These are phyloP conservation scores for Botrytis aclada DNA, from an alignment of 2,329 filamentous ascomycete species.

Conservation along the genomic window DNA sequence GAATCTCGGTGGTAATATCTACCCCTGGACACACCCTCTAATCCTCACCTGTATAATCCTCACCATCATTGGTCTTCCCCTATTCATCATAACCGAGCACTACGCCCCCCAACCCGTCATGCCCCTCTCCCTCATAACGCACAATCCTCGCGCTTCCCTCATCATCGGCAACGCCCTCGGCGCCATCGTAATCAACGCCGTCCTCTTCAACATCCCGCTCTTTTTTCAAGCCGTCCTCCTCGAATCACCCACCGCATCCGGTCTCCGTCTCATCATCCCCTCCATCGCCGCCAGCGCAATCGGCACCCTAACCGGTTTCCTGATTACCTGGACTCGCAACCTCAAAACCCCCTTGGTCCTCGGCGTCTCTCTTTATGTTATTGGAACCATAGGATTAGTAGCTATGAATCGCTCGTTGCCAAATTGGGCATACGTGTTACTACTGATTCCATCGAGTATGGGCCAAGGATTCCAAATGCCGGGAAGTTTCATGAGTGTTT, in stretches of 20 bases:
- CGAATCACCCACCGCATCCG: conserved; percentile 65
- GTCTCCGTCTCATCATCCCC: conserved; percentile 67
- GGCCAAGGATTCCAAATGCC: conserved; percentile 65
- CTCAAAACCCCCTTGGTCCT: conserved; percentile 57
- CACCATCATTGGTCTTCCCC: conserved; percentile 47
- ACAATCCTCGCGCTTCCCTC: conserved; percentile 53
- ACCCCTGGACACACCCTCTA: conserved; percentile 60
- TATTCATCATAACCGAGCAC: conserved; percentile 53
- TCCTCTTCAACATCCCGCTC: conserved; percentile 63
- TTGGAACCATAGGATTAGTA: conserved; percentile 51
- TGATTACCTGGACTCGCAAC: conserved; percentile 57
- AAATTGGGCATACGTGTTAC: conserved; percentile 51
- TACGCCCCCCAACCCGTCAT: conserved; percentile 55
- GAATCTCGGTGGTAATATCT: conserved; percentile 61
- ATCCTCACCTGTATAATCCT: conserved; percentile 51
- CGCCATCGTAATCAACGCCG: conserved; percentile 52
- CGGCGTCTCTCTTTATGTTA: conserved; percentile 48
- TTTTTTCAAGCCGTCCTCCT: conserved; percentile 76
- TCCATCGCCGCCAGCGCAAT: conserved; percentile 53
- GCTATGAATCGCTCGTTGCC: conserved; percentile 52
- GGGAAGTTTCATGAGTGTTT: conserved; percentile 59
- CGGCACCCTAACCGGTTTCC: conserved; percentile 58
- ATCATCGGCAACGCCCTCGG: conserved; percentile 55
- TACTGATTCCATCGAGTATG: conserved; percentile 54
- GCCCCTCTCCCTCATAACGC: conserved; percentile 52